Conservation (phyloP, 768 basidiomycete species). For the Hirschioporus abietinus region DNA sequence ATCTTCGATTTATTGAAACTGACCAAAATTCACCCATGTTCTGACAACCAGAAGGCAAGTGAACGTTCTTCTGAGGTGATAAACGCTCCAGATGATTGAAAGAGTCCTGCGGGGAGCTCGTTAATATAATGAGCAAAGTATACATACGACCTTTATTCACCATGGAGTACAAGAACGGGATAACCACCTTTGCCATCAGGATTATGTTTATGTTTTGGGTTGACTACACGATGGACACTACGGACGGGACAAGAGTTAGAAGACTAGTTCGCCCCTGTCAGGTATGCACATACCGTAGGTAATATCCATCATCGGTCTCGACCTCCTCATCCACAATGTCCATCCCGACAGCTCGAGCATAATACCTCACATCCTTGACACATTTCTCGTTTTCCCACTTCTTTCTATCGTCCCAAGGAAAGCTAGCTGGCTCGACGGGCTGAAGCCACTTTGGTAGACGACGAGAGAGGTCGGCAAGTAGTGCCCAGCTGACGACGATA, state of each 20-base stretch:
- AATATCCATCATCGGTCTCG: conserved; percentile 42
- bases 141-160: not conserved
- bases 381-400: conserved; percentile 33
- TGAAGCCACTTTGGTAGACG: conserved; percentile 13
- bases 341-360: conserved; percentile 36
- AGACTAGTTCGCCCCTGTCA: no score
- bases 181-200: conserved; percentile 30
- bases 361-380: conserved; percentile 36
- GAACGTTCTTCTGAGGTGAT: conserved; percentile 43
- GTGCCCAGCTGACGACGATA: conserved; percentile 38
- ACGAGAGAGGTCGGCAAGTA: conserved; percentile 14
- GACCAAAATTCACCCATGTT: conserved; percentile 25
- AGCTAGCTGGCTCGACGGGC: conserved; percentile 6
- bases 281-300: conserved; percentile 20
- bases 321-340: conserved; percentile 38
- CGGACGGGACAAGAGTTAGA: not conserved
- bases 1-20: not conserved
- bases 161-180: conserved; percentile 42
- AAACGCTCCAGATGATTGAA: conserved; percentile 42
- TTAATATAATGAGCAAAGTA: not conserved
- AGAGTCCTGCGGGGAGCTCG: conserved; percentile 26
- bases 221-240: conserved; percentile 30
- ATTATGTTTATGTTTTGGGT: conserved; percentile 23
- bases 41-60: conserved; percentile 45
- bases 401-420: conserved; percentile 33